phyloP scores from a whole-genome alignment of 2,329 filamentous ascomycete genomes.

The Fusarium sp. region DNA sequence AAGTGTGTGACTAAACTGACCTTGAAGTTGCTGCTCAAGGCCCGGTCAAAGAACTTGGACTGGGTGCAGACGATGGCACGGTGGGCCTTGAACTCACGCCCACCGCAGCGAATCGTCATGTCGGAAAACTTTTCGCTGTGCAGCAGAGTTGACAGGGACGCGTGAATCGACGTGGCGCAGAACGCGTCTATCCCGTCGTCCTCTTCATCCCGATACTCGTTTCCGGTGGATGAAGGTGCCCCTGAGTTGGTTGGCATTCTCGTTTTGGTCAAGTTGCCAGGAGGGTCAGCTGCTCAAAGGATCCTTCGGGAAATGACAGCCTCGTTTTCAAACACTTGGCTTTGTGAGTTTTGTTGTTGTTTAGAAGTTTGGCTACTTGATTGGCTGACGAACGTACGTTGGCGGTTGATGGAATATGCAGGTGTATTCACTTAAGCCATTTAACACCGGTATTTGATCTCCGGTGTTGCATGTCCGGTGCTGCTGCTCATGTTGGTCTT shows the following conservation, averaged over 20 bases:
- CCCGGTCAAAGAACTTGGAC: slow-evolving; percentile 49
- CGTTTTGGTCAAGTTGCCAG: neutral
- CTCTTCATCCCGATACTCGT: neutral
- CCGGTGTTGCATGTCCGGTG: neutral
- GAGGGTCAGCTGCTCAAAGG: neutral
- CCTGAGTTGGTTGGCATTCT: neutral
- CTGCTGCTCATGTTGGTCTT: neutral
- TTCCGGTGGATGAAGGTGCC: neutral
- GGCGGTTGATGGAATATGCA: neutral
- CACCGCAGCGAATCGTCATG: slow-evolving; percentile 48
- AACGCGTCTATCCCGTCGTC: neutral
- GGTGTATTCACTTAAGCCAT: neutral
- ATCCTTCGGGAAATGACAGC: neutral
- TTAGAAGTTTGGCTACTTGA: neutral
- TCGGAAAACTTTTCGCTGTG: slow-evolving; percentile 48
- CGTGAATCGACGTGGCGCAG: slow-evolving; percentile 11
- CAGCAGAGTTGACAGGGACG: slow-evolving; percentile 11
- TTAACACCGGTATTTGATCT: neutral
- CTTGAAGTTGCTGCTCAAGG: slow-evolving; percentile 45
- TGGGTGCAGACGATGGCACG: slow-evolving; percentile 51
- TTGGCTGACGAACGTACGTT: neutral
- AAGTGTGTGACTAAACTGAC: slow-evolving; percentile 26
- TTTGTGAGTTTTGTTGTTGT: neutral
- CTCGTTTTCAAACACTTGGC: neutral
- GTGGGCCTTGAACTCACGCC: slow-evolving; percentile 49